Conservation (phyloP, 2,329 filamentous ascomycete species). For the Cyanodermella asteris region DNA sequence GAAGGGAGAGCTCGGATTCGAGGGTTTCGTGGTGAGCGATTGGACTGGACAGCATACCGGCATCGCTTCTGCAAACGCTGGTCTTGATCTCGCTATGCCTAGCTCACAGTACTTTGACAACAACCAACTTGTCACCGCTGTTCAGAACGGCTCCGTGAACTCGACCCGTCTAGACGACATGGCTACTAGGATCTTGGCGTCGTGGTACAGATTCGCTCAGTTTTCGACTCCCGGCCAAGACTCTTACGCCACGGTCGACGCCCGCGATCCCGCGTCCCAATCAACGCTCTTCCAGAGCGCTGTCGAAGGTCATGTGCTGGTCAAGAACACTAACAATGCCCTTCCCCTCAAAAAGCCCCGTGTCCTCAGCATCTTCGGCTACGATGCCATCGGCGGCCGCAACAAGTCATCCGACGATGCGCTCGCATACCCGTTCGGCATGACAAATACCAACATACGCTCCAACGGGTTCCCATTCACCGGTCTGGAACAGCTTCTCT, state of each 20-base stretch:
- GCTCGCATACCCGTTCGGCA: conserved; percentile 13
- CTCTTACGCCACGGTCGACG: conserved; percentile 34
- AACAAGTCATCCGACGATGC: conserved; percentile 12
- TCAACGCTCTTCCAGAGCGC: conserved; percentile 33
- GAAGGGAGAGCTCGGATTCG: conserved; percentile 72
- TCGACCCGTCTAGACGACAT: conserved; percentile 72
- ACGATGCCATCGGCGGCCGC: conserved; percentile 30
- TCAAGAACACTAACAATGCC: conserved; percentile 52
- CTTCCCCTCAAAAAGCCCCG: conserved; percentile 35
- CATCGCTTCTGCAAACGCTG: conserved; percentile 57
- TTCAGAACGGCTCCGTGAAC: conserved; percentile 67
- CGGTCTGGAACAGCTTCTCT: conserved; percentile 2
- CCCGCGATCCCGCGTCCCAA: conserved; percentile 48
- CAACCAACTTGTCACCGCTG: conserved; percentile 49
- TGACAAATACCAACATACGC: conserved; percentile 6
- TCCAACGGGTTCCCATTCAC: conserved; percentile 6
- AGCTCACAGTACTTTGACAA: conserved; percentile 53
- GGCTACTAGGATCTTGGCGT: conserved; percentile 64
- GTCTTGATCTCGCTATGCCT: conserved; percentile 64
- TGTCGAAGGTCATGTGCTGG: conserved; percentile 54
- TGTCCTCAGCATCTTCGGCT: conserved; percentile 38
- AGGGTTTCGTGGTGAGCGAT: conserved; percentile 68
- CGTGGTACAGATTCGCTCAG: conserved; percentile 78
- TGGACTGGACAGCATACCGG: conserved; percentile 75
- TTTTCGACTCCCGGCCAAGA: conserved; percentile 62